These are phyloP conservation scores for Calonectria naviculata DNA, from an alignment of 2,329 filamentous ascomycete genomes.

Conservation along the genomic window DNA sequence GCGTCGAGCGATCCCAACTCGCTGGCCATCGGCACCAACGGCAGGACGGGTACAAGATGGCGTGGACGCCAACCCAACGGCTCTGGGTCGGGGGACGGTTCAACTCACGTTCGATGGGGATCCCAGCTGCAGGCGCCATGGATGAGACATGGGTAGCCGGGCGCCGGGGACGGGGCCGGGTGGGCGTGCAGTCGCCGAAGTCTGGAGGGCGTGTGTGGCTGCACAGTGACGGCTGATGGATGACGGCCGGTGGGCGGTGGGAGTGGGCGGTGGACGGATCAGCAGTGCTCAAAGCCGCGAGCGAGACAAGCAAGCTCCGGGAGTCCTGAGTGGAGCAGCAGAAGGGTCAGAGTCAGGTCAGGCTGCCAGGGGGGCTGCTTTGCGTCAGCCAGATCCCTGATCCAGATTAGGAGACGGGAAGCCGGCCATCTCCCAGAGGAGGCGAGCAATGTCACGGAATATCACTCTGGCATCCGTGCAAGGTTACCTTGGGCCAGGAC, in stretches of 20 bases:
- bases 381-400: constrained; percentile 42
- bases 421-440: constrained; percentile 19
- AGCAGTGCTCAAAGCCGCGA: constrained; percentile 34
- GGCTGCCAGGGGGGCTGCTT: constrained; percentile 28
- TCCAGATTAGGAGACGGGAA: constrained; percentile 37
- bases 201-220: constrained; percentile 35
- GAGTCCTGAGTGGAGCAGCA: constrained; percentile 19
- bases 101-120: constrained; percentile 31
- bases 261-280: constrained; percentile 34
- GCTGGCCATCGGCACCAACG: constrained; percentile 39
- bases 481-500: constrained; percentile 25
- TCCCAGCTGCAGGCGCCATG: constrained; percentile 37
- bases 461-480: constrained; percentile 20
- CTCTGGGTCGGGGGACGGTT: constrained; percentile 29
- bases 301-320: constrained; percentile 28
- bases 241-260: constrained; percentile 18
- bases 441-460: constrained; percentile 19
- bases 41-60: constrained; percentile 38
- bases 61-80: constrained; percentile 39
- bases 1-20: constrained; percentile 38
- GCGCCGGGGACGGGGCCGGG: constrained; percentile 38
- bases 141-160: constrained; percentile 35
- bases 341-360: constrained; percentile 37
- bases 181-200: constrained; percentile 27
- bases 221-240: constrained; percentile 33